Evolutionary conservation across 495 filamentous ascomycete species (phyloP).

Genomic region (Xylaria sp.): DNA sequence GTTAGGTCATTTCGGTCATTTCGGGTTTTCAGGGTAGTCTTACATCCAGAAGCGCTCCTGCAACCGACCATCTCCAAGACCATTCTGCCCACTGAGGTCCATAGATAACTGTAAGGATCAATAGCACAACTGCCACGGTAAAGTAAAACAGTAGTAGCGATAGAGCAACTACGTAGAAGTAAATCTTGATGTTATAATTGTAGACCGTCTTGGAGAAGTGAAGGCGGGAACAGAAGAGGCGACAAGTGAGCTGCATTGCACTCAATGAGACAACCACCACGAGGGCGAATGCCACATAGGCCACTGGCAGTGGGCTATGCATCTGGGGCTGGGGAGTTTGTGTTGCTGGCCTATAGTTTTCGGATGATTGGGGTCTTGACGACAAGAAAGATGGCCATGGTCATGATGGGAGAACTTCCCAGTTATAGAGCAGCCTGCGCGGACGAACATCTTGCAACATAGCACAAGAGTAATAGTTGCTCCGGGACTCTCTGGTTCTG

Average conservation of each 20-base stretch:
- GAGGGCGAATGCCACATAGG: slow-evolving; percentile 11
- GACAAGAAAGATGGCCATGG: background rate
- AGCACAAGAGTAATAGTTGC: background rate
- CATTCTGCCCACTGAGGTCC: background rate
- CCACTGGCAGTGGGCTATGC: background rate
- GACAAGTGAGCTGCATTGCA: background rate
- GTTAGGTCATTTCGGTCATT: background rate
- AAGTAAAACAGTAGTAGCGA: background rate
- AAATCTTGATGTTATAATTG: background rate
- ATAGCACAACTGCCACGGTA: background rate
- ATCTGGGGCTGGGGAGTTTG: background rate
- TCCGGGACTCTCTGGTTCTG: background rate
- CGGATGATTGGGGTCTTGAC: too few species aligned
- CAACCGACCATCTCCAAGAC: slow-evolving; percentile 21
- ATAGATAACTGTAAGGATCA: background rate
- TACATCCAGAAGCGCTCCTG: slow-evolving; percentile 11
- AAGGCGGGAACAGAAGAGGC: background rate
- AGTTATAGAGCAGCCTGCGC: background rate
- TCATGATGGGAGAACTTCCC: background rate
- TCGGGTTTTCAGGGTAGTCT: background rate
- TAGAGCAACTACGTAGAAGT: background rate
- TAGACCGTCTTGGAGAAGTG: background rate
- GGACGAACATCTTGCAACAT: background rate
- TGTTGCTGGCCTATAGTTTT: too few species aligned
- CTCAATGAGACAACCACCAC: background rate